Conservation (phyloP, 768 basidiomycete species). For the Cyathus striatus region DNA sequence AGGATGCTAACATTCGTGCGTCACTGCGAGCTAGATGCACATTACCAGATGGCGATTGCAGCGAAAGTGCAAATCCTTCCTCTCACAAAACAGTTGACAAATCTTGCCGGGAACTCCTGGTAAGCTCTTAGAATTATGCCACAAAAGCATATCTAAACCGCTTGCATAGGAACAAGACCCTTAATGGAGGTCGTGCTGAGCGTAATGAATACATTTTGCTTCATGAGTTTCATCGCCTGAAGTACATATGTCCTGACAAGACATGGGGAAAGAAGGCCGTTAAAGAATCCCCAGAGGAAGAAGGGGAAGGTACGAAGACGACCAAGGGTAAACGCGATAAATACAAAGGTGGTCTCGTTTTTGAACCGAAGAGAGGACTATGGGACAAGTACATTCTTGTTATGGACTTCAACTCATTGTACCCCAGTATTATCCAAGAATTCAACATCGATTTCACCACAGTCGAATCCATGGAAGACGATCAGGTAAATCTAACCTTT, state of each 20-base stretch:
- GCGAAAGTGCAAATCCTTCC: constrained; percentile 92
- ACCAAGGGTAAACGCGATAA: constrained; percentile 81
- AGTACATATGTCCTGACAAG: constrained; percentile 97
- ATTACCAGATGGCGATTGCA: constrained; percentile 96
- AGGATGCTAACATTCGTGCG: constrained; percentile 82
- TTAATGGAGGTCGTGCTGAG: constrained; percentile 96
- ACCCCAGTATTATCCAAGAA: constrained; percentile 99
- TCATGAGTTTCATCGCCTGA: constrained; percentile 94
- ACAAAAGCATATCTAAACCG: background rate
- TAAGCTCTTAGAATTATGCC: constrained; percentile 25
- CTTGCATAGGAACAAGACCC: constrained; percentile 80
- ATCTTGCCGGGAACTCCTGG: constrained; percentile 97
- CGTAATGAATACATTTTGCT: constrained; percentile 98
- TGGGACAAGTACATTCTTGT: constrained; percentile 98
- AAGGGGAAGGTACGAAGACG: constrained; percentile 53
- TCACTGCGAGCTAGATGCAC: constrained; percentile 94
- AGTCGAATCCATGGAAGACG: constrained; percentile 66
- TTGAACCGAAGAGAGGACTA: constrained; percentile 91
- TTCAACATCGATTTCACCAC: constrained; percentile 99
- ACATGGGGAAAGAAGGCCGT: constrained; percentile 72
- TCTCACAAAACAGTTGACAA: constrained; percentile 89
- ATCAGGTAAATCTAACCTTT: constrained; percentile 33
- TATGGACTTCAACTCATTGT: constrained; percentile 99
- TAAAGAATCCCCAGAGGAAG: constrained; percentile 49
- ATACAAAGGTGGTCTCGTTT: constrained; percentile 97